phyloP scores from a whole-genome alignment of 768 basidiomycete species.

The Serpula lacrymans region DNA sequence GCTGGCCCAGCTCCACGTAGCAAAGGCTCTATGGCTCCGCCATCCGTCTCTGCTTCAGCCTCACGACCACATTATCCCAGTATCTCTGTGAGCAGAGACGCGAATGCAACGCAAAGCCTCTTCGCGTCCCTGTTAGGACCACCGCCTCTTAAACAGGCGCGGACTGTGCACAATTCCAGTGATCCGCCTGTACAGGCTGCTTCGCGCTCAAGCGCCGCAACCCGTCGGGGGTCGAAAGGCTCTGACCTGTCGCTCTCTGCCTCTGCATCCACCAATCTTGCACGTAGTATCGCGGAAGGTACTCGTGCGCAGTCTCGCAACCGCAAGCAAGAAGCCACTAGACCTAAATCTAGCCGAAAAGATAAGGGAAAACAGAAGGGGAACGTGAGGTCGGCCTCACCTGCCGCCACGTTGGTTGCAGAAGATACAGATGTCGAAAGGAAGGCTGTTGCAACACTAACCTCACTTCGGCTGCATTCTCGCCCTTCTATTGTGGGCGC shows the following conservation, averaged over 20 bases:
- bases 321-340: slow-evolving; percentile 37
- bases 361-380: slow-evolving; percentile 52
- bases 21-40: slow-evolving; percentile 46
- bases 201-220: slow-evolving; percentile 32
- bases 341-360: slow-evolving; percentile 32
- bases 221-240: slow-evolving; percentile 20
- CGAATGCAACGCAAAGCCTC: slow-evolving; percentile 53
- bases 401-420: slow-evolving; percentile 29
- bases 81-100: slow-evolving; percentile 30
- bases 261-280: no score
- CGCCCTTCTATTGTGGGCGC: slow-evolving; percentile 59
- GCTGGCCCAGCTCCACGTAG: slow-evolving; percentile 28
- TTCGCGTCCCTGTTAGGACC: slow-evolving; percentile 75
- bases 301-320: slow-evolving; percentile 43
- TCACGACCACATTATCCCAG: slow-evolving; percentile 44
- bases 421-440: slow-evolving; percentile 66
- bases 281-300: slow-evolving; percentile 44
- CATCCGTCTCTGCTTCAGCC: slow-evolving; percentile 22
- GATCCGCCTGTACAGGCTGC: slow-evolving; percentile 63
- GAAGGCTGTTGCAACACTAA: slow-evolving; percentile 80
- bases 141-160: slow-evolving; percentile 70
- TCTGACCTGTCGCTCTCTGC: slow-evolving; percentile 5
- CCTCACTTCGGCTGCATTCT: slow-evolving; percentile 64
- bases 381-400: slow-evolving; percentile 22
- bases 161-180: slow-evolving; percentile 72